These are phyloP conservation scores for Rugonectria rugulosa DNA, from an alignment of 2,329 filamentous ascomycete genomes.

Conservation along the genomic window DNA sequence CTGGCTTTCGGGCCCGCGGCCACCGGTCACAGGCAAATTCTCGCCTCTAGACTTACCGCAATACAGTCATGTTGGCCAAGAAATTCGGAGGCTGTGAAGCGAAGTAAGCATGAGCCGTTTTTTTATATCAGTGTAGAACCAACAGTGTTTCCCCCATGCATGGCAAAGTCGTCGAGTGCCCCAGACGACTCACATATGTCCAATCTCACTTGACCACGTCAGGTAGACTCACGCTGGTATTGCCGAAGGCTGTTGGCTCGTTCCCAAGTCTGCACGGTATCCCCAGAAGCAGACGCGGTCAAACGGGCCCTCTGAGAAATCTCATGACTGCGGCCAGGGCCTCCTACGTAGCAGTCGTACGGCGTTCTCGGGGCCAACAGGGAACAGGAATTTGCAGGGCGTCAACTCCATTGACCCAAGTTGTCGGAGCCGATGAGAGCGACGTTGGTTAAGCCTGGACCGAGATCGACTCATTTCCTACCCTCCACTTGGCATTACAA, in stretches of 20 bases:
- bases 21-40: no score
- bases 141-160: slow-evolving; percentile 17
- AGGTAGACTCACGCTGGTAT: not conserved
- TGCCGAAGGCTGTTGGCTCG: not conserved
- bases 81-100: slow-evolving; percentile 3
- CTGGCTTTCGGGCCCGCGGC: no score
- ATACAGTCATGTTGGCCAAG: not conserved
- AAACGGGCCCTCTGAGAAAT: not conserved
- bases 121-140: slow-evolving; percentile 8
- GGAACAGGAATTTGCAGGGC: not conserved
- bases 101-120: slow-evolving; percentile 9
- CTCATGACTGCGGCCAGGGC: slow-evolving; percentile 1
- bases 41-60: not conserved
- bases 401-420: slow-evolving; percentile 18
- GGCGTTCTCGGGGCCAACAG: slow-evolving; percentile 25
- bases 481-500: slow-evolving; percentile 10
- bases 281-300: not conserved
- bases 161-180: not conserved
- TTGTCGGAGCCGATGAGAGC: slow-evolving; percentile 17
- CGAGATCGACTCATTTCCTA: slow-evolving; percentile 14
- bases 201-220: slow-evolving; percentile 35
- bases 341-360: slow-evolving; percentile 1
- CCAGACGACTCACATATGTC: slow-evolving; percentile 29
- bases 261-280: not conserved
- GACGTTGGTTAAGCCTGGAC: not conserved